Percentiles rank a stretch among this genome's conserved stretches.
These are phyloP conservation scores for Porphyra umbilicalis DNA, from an alignment of 31 red algal genomes.

Conservation along the genomic window DNA sequence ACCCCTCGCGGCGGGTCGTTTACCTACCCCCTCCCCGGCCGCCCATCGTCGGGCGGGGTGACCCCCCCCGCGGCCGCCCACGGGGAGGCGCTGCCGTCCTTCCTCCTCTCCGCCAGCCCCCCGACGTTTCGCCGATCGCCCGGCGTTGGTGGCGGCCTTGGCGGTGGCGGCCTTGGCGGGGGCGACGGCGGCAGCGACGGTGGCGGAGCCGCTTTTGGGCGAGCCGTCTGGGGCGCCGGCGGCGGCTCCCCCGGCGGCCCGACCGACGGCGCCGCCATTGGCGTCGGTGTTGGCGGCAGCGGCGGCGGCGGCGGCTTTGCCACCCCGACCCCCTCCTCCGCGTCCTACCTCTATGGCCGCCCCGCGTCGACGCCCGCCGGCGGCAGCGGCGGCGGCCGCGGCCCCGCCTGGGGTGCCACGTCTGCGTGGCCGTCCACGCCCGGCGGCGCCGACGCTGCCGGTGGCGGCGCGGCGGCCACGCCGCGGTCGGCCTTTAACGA, in stretches of 20 bases:
- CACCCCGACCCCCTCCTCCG: not conserved
- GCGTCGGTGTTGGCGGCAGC: not conserved
- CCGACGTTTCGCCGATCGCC: not conserved
- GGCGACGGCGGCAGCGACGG: not conserved
- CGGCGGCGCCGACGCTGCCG: not conserved
- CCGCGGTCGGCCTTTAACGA: not conserved
- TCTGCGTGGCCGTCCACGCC: too few species aligned
- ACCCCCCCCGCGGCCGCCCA: not conserved
- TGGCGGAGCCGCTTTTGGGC: not conserved
- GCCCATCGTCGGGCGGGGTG: not conserved
- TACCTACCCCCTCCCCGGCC: not conserved
- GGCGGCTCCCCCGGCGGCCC: not conserved
- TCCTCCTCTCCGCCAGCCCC: not conserved
- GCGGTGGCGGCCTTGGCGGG: not conserved
- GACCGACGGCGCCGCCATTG: not conserved
- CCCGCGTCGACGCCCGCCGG: not conserved
- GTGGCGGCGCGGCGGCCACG: not conserved
- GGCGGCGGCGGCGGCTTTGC: not conserved
- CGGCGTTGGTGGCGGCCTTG: not conserved
- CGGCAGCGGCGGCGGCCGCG: not conserved
- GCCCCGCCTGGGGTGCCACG: not conserved
- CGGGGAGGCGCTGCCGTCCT: not conserved
- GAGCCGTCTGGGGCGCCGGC: not conserved
- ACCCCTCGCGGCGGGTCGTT: not conserved
- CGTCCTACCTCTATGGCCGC: not conserved